Conservation (phyloP, 257 asterid species). For the Ilex asprella region DNA sequence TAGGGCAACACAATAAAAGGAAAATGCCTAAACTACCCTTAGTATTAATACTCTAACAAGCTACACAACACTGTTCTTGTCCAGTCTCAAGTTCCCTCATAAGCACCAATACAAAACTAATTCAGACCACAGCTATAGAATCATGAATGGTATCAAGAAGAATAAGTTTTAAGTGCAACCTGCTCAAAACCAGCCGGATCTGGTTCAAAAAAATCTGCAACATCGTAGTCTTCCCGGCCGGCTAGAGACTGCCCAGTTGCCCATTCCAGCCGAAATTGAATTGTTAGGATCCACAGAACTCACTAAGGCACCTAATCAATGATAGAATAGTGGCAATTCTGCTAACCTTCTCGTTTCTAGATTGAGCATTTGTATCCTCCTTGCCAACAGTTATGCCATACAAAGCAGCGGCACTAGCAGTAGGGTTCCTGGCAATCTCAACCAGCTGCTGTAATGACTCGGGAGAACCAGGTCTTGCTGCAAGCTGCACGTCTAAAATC, state of each 20-base stretch:
- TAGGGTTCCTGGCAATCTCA: slow-evolving; percentile 83
- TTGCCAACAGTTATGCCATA: slow-evolving; percentile 49
- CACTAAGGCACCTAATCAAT: neutral
- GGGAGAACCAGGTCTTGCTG: slow-evolving; percentile 98
- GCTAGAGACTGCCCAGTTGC: slow-evolving; percentile 42
- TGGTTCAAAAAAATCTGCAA: slow-evolving; percentile 49
- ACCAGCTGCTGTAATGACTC: slow-evolving; percentile 84
- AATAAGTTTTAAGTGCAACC: slow-evolving; percentile 30
- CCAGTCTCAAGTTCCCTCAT: too few relatives aligned
- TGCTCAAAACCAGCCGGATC: slow-evolving; percentile 81
- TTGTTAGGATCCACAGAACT: neutral
- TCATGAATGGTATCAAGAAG: neutral
- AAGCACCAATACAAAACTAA: too few relatives aligned
- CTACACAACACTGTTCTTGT: too few relatives aligned
- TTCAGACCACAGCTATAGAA: neutral
- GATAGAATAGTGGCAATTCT: neutral
- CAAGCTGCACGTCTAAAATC: slow-evolving; percentile 49
- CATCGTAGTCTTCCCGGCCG: slow-evolving; percentile 44
- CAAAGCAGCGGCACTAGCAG: slow-evolving; percentile 40
- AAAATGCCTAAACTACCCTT: too few relatives aligned
- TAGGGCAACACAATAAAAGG: too few relatives aligned
- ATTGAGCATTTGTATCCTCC: slow-evolving; percentile 48
- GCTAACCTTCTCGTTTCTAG: slow-evolving; percentile 72
- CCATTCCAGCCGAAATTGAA: slow-evolving; percentile 34
- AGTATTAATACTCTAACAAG: too few relatives aligned